Percentiles rank a stretch among this genome's conserved stretches.
Evolutionary conservation across 441 rosid species (phyloP).

Genomic region (Adansonia madagascariensis): DNA sequence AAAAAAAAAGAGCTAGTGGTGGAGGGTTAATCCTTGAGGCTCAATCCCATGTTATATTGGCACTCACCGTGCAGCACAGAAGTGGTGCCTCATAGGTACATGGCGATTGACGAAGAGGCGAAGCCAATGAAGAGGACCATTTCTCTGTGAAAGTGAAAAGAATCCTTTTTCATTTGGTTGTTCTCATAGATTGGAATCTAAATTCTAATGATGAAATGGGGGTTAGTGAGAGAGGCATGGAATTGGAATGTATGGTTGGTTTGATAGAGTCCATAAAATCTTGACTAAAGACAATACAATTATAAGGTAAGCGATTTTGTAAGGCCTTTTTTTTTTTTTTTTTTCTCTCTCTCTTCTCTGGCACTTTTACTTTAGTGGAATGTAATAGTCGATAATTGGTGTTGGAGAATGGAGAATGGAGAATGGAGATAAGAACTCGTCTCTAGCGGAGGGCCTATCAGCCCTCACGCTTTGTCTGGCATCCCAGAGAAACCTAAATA

Average conservation of each 20-base stretch:
- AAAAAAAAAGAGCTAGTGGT: slow-evolving; percentile 11
- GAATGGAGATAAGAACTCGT: slow-evolving; percentile 15
- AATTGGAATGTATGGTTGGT: too few species aligned
- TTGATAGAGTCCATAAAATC: slow-evolving; percentile 12
- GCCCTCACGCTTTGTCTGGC: slow-evolving; percentile 8
- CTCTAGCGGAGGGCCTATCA: background rate
- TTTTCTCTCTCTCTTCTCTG: too few species aligned
- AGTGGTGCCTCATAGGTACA: slow-evolving; percentile 25
- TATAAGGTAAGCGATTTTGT: background rate
- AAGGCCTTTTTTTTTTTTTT: background rate
- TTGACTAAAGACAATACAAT: slow-evolving; percentile 16
- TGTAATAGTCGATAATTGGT: background rate
- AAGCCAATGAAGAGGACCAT: slow-evolving; percentile 28
- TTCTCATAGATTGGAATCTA: too few species aligned
- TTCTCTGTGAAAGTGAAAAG: background rate
- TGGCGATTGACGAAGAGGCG: background rate
- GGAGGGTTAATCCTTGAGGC: slow-evolving; percentile 16
- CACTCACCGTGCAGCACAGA: slow-evolving; percentile 20
- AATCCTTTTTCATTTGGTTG: too few species aligned
- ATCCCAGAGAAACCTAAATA: too few species aligned
- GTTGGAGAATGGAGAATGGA: background rate
- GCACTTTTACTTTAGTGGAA: too few species aligned
- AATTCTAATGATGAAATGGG: too few species aligned
- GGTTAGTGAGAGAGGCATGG: too few species aligned
- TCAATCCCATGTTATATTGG: slow-evolving; percentile 34